A percentile compares a stretch with the other conserved stretches of the same genome.
Evolutionary conservation across 306 rosid genomes (phyloP).

Genomic region (Clitoria ternatea): DNA sequence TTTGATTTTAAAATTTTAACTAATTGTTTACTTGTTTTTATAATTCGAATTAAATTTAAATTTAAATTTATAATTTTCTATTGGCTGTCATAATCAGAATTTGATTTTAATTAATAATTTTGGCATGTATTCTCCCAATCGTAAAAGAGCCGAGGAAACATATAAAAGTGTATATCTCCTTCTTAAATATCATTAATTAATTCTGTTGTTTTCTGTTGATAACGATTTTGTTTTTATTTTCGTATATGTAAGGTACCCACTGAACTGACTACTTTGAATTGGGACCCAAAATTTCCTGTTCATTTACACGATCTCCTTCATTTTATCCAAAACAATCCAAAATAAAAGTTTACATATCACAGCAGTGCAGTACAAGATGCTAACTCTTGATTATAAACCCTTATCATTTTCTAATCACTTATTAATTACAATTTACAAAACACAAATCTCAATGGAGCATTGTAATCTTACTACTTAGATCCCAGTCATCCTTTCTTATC

Average conservation of each 20-base stretch:
- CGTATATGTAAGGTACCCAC: neutral
- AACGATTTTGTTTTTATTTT: neutral
- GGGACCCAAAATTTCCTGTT: constrained; percentile 14
- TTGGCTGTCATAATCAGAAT: neutral
- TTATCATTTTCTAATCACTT: neutral
- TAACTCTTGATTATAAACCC: neutral
- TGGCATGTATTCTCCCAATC: neutral
- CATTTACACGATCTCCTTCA: constrained; percentile 3
- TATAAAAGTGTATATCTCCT: neutral
- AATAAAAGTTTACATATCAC: neutral
- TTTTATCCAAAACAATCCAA: constrained; percentile 3
- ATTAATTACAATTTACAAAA: neutral
- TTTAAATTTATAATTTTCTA: too few relatives aligned
- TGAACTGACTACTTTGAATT: neutral
- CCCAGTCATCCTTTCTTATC: too few relatives aligned
- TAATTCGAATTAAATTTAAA: too few relatives aligned
- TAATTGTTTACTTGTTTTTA: neutral
- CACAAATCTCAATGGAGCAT: neutral
- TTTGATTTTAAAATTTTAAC: too few relatives aligned
- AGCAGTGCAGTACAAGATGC: neutral
- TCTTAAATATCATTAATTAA: constrained; percentile 12
- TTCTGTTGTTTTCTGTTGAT: constrained; percentile 13
- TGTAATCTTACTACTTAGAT: neutral
- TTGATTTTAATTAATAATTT: neutral
- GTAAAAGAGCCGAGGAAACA: neutral